phyloP scores from a whole-genome alignment of 1,284 basidiomycete species.

The Cerrena zonata region DNA sequence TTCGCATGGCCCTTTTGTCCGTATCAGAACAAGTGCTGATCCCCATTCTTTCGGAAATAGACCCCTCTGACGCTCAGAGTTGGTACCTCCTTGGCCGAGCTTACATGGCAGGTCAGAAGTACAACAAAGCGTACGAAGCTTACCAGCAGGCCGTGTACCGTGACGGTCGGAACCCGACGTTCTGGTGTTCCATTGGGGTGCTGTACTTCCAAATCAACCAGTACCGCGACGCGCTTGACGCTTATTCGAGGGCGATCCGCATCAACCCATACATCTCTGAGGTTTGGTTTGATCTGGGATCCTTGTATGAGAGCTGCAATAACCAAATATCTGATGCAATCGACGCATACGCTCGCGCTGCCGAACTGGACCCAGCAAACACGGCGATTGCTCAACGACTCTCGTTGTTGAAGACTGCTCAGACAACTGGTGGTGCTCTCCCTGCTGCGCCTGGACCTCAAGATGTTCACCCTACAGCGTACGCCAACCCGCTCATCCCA shows the following conservation, averaged over 20 bases:
- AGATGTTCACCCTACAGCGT: slow-evolving; percentile 92
- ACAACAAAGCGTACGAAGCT: slow-evolving; percentile 99
- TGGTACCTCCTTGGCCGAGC: slow-evolving; percentile 98
- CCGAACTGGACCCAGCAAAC: slow-evolving; percentile 83
- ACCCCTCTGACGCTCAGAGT: slow-evolving; percentile 93
- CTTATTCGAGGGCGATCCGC: slow-evolving; percentile 95
- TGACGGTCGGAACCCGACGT: slow-evolving; percentile 96
- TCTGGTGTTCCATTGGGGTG: slow-evolving; percentile 99
- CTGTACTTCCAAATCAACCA: slow-evolving; percentile 99
- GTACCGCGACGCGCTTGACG: slow-evolving; percentile 95
- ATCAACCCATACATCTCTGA: slow-evolving; percentile 99
- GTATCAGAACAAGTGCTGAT: neutral
- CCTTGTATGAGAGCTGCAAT: slow-evolving; percentile 96
- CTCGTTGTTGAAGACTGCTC: slow-evolving; percentile 72
- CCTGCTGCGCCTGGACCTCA: slow-evolving; percentile 84
- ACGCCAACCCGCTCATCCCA: slow-evolving; percentile 68
- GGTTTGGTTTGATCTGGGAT: slow-evolving; percentile 98
- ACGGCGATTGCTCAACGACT: slow-evolving; percentile 74
- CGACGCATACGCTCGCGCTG: slow-evolving; percentile 91
- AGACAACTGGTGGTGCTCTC: slow-evolving; percentile 72
- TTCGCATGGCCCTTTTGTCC: neutral
- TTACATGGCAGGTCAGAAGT: slow-evolving; percentile 98
- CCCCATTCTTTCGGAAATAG: slow-evolving; percentile 34
- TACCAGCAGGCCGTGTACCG: slow-evolving; percentile 99
- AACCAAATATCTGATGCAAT: slow-evolving; percentile 98